Percentiles rank a stretch among this genome's conserved stretches.
phyloP scores from a whole-genome alignment of 805 yeast genomes.

The Lachancea mirantina region DNA sequence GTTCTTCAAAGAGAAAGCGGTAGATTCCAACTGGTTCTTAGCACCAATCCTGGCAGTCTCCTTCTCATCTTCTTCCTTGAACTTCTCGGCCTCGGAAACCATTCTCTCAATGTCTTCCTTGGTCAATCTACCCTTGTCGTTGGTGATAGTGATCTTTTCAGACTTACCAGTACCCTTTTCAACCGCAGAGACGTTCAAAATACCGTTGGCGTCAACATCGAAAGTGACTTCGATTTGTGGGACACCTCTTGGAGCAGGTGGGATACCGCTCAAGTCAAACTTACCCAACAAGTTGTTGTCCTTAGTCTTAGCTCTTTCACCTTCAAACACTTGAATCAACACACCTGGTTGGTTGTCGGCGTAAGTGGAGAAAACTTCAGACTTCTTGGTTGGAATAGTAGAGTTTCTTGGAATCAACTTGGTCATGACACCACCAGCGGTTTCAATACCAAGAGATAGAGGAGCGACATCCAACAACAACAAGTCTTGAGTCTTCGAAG shows the following conservation, averaged over 20 bases:
- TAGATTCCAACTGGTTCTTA: conserved; percentile 94
- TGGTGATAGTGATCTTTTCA: conserved; percentile 93
- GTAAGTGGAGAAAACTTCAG: conserved; percentile 95
- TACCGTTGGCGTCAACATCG: conserved; percentile 96
- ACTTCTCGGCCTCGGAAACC: conserved; percentile 97
- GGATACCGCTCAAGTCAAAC: conserved; percentile 93
- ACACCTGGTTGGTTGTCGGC: conserved; percentile 99
- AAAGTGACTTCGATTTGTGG: conserved; percentile 98
- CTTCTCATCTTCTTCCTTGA: conserved; percentile 93
- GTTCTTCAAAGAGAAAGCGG: conserved; percentile 89
- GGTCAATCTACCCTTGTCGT: conserved; percentile 97
- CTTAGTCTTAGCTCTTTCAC: conserved; percentile 95
- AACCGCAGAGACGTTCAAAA: conserved; percentile 91
- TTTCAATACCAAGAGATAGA: conserved; percentile 96
- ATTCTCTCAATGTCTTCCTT: conserved; percentile 97
- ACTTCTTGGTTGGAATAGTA: conserved; percentile 97
- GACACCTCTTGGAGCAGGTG: conserved; percentile 99
- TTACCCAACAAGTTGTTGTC: conserved; percentile 97
- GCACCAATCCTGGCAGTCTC: conserved; percentile 89
- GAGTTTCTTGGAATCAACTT: conserved; percentile 98
- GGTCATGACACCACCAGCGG: conserved; percentile 99
- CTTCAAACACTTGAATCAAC: conserved; percentile 95
- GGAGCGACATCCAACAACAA: conserved; percentile 98
- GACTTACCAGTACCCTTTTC: conserved; percentile 99
- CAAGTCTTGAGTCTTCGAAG: conserved; percentile 95